These are phyloP conservation scores for Inonotus hispidus DNA, from an alignment of 1,284 basidiomycete genomes.

Conservation along the genomic window DNA sequence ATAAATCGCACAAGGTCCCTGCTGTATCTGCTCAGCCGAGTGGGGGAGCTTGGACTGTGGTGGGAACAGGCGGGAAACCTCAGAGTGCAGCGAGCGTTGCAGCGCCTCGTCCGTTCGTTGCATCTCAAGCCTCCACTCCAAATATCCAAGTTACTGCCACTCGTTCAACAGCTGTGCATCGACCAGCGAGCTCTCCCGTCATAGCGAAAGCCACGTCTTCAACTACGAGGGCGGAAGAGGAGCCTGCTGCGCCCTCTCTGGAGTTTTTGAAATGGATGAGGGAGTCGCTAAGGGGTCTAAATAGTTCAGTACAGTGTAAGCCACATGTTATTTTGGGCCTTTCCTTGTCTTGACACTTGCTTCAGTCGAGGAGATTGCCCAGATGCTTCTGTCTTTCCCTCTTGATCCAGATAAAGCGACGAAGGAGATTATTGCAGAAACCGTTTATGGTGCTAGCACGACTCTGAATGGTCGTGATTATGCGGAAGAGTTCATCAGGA, in stretches of 20 bases:
- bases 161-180: constrained; percentile 27
- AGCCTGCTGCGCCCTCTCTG: constrained; percentile 61
- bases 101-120: constrained; percentile 26
- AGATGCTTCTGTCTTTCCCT: constrained; percentile 88
- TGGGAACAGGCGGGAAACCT: constrained; percentile 73
- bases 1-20: not conserved
- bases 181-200: constrained; percentile 30
- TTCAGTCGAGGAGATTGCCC: constrained; percentile 87
- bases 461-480: constrained; percentile 95
- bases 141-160: constrained; percentile 22
- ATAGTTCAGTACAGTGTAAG: constrained; percentile 74
- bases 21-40: constrained; percentile 21
- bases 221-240: constrained; percentile 50
- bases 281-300: constrained; percentile 84
- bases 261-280: constrained; percentile 94
- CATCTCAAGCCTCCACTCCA: constrained; percentile 25
- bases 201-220: constrained; percentile 32
- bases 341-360: constrained; percentile 12
- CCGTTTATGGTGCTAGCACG: constrained; percentile 90
- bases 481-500: constrained; percentile 84
- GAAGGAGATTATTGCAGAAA: constrained; percentile 85
- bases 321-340: constrained; percentile 14
- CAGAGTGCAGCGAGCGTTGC: constrained; percentile 27
- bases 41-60: constrained; percentile 78
- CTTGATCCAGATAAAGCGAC: constrained; percentile 80